These are phyloP conservation scores for Lanmaoa pseudosensibilis DNA, from an alignment of 768 basidiomycete genomes.

Conservation along the genomic window DNA sequence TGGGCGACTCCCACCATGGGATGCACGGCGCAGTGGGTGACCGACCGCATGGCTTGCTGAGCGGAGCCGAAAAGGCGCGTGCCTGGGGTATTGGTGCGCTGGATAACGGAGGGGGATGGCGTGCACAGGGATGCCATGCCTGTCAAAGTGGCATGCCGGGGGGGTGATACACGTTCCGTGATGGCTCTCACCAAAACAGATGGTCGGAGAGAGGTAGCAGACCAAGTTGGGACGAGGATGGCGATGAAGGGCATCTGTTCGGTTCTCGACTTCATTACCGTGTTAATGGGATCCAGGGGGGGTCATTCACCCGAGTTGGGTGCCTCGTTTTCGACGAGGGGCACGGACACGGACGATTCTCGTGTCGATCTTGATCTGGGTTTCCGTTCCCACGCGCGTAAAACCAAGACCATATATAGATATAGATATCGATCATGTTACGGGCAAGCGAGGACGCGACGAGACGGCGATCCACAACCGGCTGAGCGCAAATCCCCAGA, in stretches of 20 bases:
- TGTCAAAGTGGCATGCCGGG: neutral
- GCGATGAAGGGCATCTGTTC: neutral
- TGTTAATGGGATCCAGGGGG: neutral
- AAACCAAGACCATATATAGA: slow-evolving; percentile 32
- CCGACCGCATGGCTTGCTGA: neutral
- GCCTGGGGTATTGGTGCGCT: slow-evolving; percentile 21
- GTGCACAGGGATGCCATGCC: too few relatives aligned
- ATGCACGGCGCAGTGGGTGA: too few relatives aligned
- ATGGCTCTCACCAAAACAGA: too few relatives aligned
- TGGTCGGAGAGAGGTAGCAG: neutral
- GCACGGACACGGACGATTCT: slow-evolving; percentile 12
- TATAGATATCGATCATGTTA: neutral
- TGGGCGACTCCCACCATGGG: neutral
- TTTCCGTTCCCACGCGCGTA: slow-evolving; percentile 41
- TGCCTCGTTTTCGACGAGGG: slow-evolving; percentile 1
- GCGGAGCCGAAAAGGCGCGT: slow-evolving; percentile 2
- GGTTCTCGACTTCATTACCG: neutral
- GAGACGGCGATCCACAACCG: slow-evolving; percentile 27
- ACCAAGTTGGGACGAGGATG: neutral
- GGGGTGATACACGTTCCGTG: neutral
- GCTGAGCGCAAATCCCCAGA: slow-evolving; percentile 23
- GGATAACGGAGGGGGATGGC: too few relatives aligned
- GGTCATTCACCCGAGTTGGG: neutral
- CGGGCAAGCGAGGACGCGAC: neutral
- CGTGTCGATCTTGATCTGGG: slow-evolving; percentile 64